These are phyloP conservation scores for Glomus cerebriforme DNA, from an alignment of 192 early-diverging fungal genomes.

Conservation along the genomic window DNA sequence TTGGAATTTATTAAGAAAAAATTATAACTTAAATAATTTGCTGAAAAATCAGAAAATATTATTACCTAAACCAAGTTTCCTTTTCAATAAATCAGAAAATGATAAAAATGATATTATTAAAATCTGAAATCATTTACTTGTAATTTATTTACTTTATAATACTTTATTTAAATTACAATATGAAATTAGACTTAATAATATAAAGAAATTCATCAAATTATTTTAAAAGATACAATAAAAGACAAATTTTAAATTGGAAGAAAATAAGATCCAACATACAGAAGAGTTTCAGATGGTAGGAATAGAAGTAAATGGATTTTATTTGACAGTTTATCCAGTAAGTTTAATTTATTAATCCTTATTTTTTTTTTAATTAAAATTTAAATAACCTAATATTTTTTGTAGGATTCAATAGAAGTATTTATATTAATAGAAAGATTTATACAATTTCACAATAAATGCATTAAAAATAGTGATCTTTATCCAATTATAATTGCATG, in stretches of 20 bases:
- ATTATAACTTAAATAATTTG: conserved; percentile 22
- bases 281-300: neutral
- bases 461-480: conserved; percentile 2
- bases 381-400: conserved; percentile 1
- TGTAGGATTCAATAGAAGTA: neutral
- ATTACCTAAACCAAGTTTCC: neutral
- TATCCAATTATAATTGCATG: conserved; percentile 14
- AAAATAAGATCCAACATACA: neutral
- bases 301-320: neutral
- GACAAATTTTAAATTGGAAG: neutral
- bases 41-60: conserved; percentile 12
- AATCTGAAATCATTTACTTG: conserved; percentile 26
- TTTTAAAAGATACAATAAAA: conserved; percentile 1
- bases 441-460: conserved; percentile 14
- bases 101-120: neutral
- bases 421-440: conserved; percentile 19
- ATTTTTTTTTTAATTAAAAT: neutral
- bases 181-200: conserved; percentile 14
- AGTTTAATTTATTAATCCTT: conserved; percentile 6
- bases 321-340: conserved; percentile 14
- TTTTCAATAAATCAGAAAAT: neutral
- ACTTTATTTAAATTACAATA: neutral
- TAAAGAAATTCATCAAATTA: conserved; percentile 16
- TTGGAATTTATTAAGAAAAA: conserved; percentile 13
- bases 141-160: conserved; percentile 16